These are phyloP conservation scores for Petunia secreta DNA, from an alignment of 257 asterid genomes.

Conservation along the genomic window DNA sequence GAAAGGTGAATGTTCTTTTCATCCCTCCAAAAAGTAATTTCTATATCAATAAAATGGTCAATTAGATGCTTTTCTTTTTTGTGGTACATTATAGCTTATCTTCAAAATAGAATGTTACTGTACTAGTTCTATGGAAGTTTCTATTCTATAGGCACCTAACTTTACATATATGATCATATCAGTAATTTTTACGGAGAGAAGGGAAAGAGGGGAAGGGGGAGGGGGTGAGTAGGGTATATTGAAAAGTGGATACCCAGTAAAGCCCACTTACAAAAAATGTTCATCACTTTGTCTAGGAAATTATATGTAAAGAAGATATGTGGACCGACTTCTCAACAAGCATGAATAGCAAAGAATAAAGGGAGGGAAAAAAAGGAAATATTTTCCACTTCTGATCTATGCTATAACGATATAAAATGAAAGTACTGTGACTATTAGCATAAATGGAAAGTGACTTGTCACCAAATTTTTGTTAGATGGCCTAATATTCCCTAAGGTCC, in stretches of 20 bases:
- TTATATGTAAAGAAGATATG: conserved; percentile 25
- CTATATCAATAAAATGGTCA: neutral
- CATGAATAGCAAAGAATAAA: neutral
- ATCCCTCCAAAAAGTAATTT: neutral
- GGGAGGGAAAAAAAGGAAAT: neutral
- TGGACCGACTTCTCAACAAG: conserved; percentile 29
- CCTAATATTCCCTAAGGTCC: neutral
- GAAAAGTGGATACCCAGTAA: conserved; percentile 20
- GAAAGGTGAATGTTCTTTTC: conserved; percentile 7
- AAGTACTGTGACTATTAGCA: neutral
- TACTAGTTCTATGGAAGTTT: conserved; percentile 12
- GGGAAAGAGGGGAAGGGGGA: neutral
- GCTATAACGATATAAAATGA: neutral
- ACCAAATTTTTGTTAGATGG: neutral
- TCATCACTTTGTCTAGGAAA: conserved; percentile 31
- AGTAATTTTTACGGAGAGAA: neutral
- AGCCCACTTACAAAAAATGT: conserved; percentile 34
- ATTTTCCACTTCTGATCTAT: neutral
- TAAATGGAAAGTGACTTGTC: conserved; percentile 17
- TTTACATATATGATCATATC: neutral
- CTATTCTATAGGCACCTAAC: conserved; percentile 24
- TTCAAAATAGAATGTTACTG: conserved; percentile 12
- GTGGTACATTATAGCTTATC: neutral
- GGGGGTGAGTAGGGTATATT: neutral
- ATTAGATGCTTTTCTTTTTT: neutral